phyloP scores from a whole-genome alignment of 2,329 filamentous ascomycete species.

The Bertia moriformis region DNA sequence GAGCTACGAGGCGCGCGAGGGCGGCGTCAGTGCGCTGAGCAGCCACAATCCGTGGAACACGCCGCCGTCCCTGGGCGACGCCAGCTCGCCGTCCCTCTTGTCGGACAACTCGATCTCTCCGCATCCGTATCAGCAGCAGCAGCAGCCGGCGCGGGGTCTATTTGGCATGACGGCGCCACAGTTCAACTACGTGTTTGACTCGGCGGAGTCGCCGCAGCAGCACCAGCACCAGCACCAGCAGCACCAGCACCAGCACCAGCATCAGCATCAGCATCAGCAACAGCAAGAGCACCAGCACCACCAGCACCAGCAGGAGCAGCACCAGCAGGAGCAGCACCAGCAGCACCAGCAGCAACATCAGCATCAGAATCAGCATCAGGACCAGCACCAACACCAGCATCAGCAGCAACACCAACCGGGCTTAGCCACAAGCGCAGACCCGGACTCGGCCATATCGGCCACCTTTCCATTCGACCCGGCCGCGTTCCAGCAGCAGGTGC shows the following conservation, averaged over 20 bases:
- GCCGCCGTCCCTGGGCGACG: conserved; percentile 30
- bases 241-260: conserved; percentile 21
- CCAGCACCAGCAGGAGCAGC: too few species aligned
- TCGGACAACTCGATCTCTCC: conserved; percentile 11
- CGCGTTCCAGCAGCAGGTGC: not conserved
- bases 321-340: too few species aligned
- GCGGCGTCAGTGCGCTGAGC: conserved; percentile 15
- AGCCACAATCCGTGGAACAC: conserved; percentile 21
- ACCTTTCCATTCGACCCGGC: not conserved
- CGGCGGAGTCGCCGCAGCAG: conserved; percentile 37
- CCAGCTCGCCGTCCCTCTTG: conserved; percentile 31
- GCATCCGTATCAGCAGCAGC: conserved; percentile 15
- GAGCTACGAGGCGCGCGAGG: conserved; percentile 58
- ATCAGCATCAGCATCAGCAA: too few species aligned
- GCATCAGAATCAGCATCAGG: too few species aligned
- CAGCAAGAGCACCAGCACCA: not conserved
- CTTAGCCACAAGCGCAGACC: too few species aligned
- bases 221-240: conserved; percentile 23
- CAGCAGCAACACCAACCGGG: too few species aligned
- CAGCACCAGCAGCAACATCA: too few species aligned
- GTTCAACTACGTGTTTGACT: conserved; percentile 43
- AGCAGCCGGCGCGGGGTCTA: too few species aligned
- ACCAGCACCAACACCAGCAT: too few species aligned
- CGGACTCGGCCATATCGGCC: not conserved
- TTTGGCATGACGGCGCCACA: conserved; percentile 30